Conservation (phyloP, 768 basidiomycete genomes). For the Lentinula lateritia region DNA sequence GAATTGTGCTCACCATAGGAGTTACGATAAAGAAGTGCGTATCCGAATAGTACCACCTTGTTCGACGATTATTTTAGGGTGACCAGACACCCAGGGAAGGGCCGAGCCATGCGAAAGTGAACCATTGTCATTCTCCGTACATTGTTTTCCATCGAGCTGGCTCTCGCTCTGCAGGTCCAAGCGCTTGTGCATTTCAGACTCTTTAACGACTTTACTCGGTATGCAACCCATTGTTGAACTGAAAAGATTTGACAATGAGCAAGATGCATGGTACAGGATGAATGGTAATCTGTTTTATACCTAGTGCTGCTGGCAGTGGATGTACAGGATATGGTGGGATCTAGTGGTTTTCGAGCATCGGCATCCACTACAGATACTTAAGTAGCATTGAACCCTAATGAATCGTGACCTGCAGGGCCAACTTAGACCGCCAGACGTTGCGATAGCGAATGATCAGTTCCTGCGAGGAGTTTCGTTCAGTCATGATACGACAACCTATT, state of each 20-base stretch:
- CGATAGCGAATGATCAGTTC: too few species aligned
- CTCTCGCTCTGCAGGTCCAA: neutral
- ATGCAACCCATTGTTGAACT: conserved; percentile 33
- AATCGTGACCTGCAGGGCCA: too few species aligned
- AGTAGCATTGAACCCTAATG: too few species aligned
- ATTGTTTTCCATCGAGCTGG: neutral
- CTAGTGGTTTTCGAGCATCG: too few species aligned
- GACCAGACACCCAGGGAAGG: conserved; percentile 23
- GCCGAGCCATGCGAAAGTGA: neutral
- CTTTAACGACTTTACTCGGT: conserved; percentile 28
- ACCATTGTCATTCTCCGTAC: neutral
- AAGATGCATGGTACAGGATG: neutral
- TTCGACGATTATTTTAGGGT: conserved; percentile 18
- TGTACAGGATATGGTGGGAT: neutral
- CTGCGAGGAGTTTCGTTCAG: too few species aligned
- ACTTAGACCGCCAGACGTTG: too few species aligned
- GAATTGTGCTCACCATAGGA: neutral
- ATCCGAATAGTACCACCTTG: conserved; percentile 18
- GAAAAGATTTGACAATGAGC: neutral
- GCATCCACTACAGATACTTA: too few species aligned
- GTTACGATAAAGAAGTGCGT: neutral
- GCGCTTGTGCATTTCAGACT: neutral
- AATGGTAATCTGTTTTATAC: neutral
- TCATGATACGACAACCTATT: too few species aligned
- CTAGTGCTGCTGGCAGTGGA: neutral